Evolutionary conservation across 345 rosid species (phyloP).

Genomic region (Crucihimalaya himalaica): DNA sequence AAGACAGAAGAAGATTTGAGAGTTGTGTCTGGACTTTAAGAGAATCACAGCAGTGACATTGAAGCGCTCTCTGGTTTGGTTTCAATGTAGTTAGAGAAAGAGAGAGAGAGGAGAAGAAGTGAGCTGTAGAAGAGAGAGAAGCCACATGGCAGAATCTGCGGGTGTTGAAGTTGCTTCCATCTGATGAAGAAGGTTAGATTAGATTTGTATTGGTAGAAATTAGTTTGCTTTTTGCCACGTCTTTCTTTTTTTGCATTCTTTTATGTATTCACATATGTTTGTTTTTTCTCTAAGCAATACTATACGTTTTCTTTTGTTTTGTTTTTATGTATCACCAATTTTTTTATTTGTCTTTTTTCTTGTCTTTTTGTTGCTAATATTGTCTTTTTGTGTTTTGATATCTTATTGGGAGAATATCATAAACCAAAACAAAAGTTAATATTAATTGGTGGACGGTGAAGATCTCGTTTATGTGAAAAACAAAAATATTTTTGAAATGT

Average conservation of each 20-base stretch:
- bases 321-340: slow-evolving; percentile 15
- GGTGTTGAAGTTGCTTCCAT: slow-evolving; percentile 31
- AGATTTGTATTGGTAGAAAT: slow-evolving; percentile 35
- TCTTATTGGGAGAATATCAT: slow-evolving; percentile 2
- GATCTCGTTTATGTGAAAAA: background rate
- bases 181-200: slow-evolving; percentile 26
- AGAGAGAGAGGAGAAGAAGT: slow-evolving; percentile 34
- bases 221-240: slow-evolving; percentile 43
- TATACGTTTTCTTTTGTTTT: slow-evolving; percentile 20
- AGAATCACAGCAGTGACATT: slow-evolving; percentile 42
- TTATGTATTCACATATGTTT: background rate
- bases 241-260: slow-evolving; percentile 9
- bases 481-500: background rate
- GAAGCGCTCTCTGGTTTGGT: slow-evolving; percentile 32
- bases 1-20: slow-evolving; percentile 3
- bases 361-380: slow-evolving; percentile 5
- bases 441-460: slow-evolving; percentile 12
- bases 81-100: slow-evolving; percentile 13
- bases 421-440: background rate
- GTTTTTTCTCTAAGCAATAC: slow-evolving; percentile 12
- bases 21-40: slow-evolving; percentile 31
- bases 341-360: slow-evolving; percentile 7
- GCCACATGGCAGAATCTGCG: slow-evolving; percentile 47
- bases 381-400: slow-evolving; percentile 9
- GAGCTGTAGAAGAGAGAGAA: slow-evolving; percentile 42